Evolutionary conservation across 345 rosid species (phyloP).

Genomic region (Citrus reticulata): DNA sequence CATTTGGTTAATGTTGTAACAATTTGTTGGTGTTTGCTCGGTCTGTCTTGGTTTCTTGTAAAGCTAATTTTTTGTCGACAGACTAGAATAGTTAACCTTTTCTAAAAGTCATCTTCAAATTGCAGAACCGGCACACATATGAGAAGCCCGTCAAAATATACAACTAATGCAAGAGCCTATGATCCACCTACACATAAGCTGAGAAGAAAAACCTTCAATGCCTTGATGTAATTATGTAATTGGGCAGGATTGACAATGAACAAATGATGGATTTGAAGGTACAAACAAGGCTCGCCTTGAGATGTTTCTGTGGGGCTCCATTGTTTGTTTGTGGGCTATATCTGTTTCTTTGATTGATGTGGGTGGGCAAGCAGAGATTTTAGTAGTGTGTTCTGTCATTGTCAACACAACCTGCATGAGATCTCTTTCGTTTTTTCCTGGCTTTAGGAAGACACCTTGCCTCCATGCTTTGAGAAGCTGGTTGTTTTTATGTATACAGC

Average conservation of each 20-base stretch:
- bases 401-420: neutral
- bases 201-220: constrained; percentile 13
- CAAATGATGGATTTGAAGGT: constrained; percentile 8
- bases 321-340: constrained; percentile 30
- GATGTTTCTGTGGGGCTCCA: constrained; percentile 21
- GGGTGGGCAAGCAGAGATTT: neutral
- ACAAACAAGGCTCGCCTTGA: constrained; percentile 7
- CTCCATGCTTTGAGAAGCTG: constrained; percentile 19
- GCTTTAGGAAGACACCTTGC: constrained; percentile 7
- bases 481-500: constrained; percentile 26
- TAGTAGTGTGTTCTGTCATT: constrained; percentile 3
- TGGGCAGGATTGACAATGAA: neutral
- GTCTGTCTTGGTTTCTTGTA: neutral
- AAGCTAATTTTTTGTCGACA: neutral
- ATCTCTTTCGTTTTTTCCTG: constrained; percentile 3
- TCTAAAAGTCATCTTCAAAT: neutral
- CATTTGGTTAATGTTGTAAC: neutral
- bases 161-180: constrained; percentile 36
- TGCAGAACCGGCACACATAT: constrained; percentile 57
- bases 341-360: constrained; percentile 12
- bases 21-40: neutral
- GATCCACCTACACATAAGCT: constrained; percentile 12
- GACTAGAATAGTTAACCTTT: neutral
- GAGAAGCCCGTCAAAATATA: constrained; percentile 64
- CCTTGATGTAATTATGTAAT: constrained; percentile 5